phyloP scores from a whole-genome alignment of 1,284 basidiomycete genomes.

The Hymenochaete sp. region DNA sequence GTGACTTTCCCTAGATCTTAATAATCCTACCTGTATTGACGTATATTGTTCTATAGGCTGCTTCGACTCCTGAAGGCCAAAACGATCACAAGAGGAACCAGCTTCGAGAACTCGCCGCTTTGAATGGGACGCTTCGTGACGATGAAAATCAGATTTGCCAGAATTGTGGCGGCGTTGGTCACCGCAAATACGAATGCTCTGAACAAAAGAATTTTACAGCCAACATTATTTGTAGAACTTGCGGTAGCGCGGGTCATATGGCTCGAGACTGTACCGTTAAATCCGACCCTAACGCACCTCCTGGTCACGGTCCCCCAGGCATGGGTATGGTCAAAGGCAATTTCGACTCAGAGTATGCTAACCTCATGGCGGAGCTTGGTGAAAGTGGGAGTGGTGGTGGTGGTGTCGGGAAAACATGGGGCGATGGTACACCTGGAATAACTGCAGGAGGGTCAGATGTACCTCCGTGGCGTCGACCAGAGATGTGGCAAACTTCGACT shows the following conservation, averaged over 20 bases:
- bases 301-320: conserved; percentile 28
- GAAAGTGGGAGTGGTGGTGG: conserved; percentile 60
- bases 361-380: conserved; percentile 95
- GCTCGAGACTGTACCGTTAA: conserved; percentile 90
- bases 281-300: conserved; percentile 58
- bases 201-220: conserved; percentile 95
- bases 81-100: conserved; percentile 99
- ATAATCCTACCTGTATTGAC: too few species aligned
- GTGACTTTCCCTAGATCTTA: too few species aligned
- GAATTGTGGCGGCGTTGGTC: conserved; percentile 91
- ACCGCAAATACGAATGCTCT: conserved; percentile 95
- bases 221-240: conserved; percentile 95
- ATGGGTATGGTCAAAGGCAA: conserved; percentile 35
- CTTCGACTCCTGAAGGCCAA: conserved; percentile 97
- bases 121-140: conserved; percentile 98
- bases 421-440: conserved; percentile 45
- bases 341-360: conserved; percentile 97
- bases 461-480: conserved; percentile 80
- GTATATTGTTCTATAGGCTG: conserved; percentile 64
- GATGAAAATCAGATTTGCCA: conserved; percentile 99
- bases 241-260: conserved; percentile 94
- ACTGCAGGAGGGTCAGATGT: conserved; percentile 72
- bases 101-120: conserved; percentile 91
- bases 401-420: conserved; percentile 53
- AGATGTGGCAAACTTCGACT: conserved; percentile 63